Base-by-base conservation (phyloP, 495 filamentous ascomycete genomes). In the Choiromyces venosus region DNA sequence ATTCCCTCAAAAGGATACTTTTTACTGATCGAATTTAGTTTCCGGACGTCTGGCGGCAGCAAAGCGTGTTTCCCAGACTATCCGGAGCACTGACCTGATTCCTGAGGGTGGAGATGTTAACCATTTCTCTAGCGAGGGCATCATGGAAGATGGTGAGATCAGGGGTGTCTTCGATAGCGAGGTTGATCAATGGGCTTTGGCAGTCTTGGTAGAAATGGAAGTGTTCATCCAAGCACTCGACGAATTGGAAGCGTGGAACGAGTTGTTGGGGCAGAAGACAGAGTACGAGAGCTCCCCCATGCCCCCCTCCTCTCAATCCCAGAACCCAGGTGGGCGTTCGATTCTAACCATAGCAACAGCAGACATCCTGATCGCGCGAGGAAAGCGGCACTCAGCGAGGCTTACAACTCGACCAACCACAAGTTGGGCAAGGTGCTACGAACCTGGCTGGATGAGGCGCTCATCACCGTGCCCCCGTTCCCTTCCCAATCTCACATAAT, bases 21-120 rank as follows among this genome's bases (percentile, higher is more conserved):
- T 36, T 77, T 74, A 38, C 71, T 76, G 42, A 74, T 39, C 12
- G 25, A 64, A 18, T 66, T 44, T 35, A 82, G 81, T 82, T n/a
- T 74, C 81, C 67, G 81, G 81, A 25, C 81, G 78, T 36, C 72
- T 82, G 40, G 73, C 74, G 9, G 78, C 79, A 37, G 81, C 81
- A 18, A 81, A 76, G 66, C 71, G 67, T 35, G 79, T 82, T 21
- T 75, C 74, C 39, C 73, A 76, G 37, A 72, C 73, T 52, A 67
- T 75, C 70, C 65, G 72, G 19, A 82, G 73, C 67, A 46, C 66
- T 29, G 68, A 36, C 37, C 70, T 81, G 68, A 76, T 80, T 66
- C 75, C 76, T 1, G 74, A 79, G 46, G 65, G 75, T 21, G 64
- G 36, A 25, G 33, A 73, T 73, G 6, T 38, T 18, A 70, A 38